Evolutionary conservation across 306 rosid genomes (phyloP).

Genomic region (Phaseolus lunatus): DNA sequence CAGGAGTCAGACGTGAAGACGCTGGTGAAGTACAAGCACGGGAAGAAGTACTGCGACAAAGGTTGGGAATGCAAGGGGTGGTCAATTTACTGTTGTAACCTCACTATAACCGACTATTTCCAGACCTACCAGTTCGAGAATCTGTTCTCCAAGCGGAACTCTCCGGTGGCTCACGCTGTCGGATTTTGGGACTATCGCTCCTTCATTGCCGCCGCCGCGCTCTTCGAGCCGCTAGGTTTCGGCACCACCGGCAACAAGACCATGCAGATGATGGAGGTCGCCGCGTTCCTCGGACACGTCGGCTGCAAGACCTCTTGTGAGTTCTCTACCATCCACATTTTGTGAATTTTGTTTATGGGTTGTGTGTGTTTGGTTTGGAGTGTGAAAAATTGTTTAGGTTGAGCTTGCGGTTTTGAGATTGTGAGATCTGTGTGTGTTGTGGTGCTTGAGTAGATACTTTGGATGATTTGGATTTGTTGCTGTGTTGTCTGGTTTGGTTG

Average conservation of each 20-base stretch:
- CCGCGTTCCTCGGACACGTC: constrained; percentile 90
- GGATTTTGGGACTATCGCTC: constrained; percentile 92
- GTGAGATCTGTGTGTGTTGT: constrained; percentile 1
- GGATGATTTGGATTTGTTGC: constrained; percentile 18
- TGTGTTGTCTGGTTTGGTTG: constrained; percentile 37
- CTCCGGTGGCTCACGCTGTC: constrained; percentile 84
- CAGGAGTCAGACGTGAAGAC: constrained; percentile 45
- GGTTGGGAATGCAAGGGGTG: constrained; percentile 88
- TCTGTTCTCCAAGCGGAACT: constrained; percentile 73
- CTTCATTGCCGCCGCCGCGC: constrained; percentile 71
- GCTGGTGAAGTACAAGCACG: constrained; percentile 63
- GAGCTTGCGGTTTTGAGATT: neutral
- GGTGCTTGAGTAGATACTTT: neutral
- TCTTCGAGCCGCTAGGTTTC: constrained; percentile 78
- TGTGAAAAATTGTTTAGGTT: neutral
- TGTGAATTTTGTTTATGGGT: neutral
- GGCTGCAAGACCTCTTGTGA: constrained; percentile 89
- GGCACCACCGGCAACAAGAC: constrained; percentile 87
- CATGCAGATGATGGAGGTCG: constrained; percentile 83
- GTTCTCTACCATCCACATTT: constrained; percentile 2
- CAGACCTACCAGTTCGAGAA: constrained; percentile 88
- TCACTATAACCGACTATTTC: constrained; percentile 74
- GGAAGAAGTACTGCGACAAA: constrained; percentile 72
- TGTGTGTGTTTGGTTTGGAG: neutral
- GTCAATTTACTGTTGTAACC: constrained; percentile 80